A percentile compares a stretch with the other conserved stretches of the same genome.
These are phyloP conservation scores for Fusarium tjaetaba DNA, from an alignment of 2,329 filamentous ascomycete genomes.

Conservation along the genomic window DNA sequence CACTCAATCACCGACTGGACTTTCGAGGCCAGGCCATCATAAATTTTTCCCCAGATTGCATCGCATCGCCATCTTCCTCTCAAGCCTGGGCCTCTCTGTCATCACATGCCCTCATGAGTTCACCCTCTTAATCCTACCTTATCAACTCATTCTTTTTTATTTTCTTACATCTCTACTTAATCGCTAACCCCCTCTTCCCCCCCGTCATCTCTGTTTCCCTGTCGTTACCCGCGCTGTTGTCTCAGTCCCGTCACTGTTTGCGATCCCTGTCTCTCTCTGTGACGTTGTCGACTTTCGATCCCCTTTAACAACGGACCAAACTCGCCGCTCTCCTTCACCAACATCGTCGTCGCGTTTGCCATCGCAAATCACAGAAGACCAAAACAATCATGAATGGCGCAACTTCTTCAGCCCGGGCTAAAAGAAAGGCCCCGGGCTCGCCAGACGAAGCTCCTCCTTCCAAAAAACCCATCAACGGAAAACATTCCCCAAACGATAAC, in stretches of 20 bases:
- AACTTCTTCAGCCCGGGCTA: conserved; percentile 54
- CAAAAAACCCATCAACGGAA: conserved; percentile 57
- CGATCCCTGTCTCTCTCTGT: conserved; percentile 36
- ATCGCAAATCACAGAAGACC: neutral
- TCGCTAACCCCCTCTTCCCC: conserved; percentile 17
- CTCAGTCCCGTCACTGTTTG: conserved; percentile 19
- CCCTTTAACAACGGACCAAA: conserved; percentile 4
- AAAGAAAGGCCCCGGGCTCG: conserved; percentile 62
- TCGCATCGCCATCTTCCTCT: conserved; percentile 26
- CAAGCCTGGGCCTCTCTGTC: conserved; percentile 16
- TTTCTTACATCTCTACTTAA: conserved; percentile 12
- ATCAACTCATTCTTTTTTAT: conserved; percentile 9
- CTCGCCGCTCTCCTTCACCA: conserved; percentile 15
- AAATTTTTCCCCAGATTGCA: conserved; percentile 43
- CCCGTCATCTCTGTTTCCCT: conserved; percentile 39
- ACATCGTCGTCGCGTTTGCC: neutral
- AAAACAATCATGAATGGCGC: conserved; percentile 56
- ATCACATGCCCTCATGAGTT: conserved; percentile 48
- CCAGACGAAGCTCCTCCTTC: conserved; percentile 50
- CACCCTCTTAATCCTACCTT: conserved; percentile 30
- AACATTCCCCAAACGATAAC: conserved; percentile 60
- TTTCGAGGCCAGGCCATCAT: conserved; percentile 26
- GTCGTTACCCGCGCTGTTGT: conserved; percentile 34
- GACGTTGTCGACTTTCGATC: conserved; percentile 26
- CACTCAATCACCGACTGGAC: conserved; percentile 3